phyloP scores from a whole-genome alignment of 352 stramenopile species.

The Pythium oligandrum region DNA sequence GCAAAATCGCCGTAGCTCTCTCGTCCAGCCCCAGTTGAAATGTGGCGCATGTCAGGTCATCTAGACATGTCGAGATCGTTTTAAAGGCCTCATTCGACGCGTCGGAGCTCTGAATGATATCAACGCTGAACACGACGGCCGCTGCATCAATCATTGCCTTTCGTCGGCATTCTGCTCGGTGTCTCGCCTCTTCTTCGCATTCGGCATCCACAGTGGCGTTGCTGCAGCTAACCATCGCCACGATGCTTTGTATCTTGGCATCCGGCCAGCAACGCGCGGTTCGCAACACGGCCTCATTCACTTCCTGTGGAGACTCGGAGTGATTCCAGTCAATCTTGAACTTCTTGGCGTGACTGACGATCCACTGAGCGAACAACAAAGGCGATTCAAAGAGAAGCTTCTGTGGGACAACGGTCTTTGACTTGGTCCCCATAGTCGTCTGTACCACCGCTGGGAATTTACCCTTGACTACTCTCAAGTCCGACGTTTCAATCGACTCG shows the following conservation, averaged over 20 bases:
- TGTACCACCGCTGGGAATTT: constrained; percentile 1
- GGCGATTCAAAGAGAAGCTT: not conserved
- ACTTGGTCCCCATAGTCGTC: not conserved
- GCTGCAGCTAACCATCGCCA: no score
- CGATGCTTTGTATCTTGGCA: no score
- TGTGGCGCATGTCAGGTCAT: no score
- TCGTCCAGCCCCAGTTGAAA: no score
- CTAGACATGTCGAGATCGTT: no score
- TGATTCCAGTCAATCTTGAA: constrained; percentile 7
- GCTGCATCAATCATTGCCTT: no score
- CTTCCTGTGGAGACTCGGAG: constrained; percentile 5
- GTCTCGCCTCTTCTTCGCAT: no score
- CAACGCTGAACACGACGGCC: no score
- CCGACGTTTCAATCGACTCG: not conserved
- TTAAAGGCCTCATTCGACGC: no score
- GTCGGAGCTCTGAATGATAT: no score
- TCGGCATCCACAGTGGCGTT: no score
- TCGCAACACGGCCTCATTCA: constrained; percentile 12
- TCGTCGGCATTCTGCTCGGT: no score
- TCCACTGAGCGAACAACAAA: constrained; percentile 6
- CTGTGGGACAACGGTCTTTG: not conserved
- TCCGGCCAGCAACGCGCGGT: constrained; percentile 12
- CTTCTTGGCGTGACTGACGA: constrained; percentile 21
- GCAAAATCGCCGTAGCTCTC: constrained; percentile 2
- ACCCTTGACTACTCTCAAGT: constrained; percentile 5